Conservation (phyloP, 352 stramenopile genomes). For the Phytopythium litorale region DNA sequence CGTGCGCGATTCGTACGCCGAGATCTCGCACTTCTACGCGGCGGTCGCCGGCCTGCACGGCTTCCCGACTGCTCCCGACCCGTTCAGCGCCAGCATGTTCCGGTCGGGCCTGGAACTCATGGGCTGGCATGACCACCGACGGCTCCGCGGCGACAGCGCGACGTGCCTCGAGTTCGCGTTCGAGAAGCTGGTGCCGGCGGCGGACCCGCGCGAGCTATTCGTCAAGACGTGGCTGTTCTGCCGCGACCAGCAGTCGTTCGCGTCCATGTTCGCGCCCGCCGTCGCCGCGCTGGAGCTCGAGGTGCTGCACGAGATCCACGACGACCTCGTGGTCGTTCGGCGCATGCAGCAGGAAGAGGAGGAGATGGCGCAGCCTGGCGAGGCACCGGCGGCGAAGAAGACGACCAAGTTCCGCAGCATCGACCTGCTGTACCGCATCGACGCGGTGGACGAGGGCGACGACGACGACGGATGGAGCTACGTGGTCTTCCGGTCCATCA, state of each 20-base stretch:
- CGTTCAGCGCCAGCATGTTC: not conserved
- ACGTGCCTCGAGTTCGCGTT: conserved; percentile 28
- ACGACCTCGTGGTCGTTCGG: conserved; percentile 31
- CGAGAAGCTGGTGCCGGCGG: conserved; percentile 17
- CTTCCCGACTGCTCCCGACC: too few species aligned
- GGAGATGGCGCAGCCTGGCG: conserved; percentile 1
- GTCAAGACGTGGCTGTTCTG: conserved; percentile 27
- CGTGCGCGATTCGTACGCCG: conserved; percentile 16
- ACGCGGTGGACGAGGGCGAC: conserved; percentile 17
- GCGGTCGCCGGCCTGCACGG: not conserved
- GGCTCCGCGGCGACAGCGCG: conserved; percentile 9
- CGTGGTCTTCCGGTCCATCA: conserved; percentile 28
- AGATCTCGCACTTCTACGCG: conserved; percentile 23
- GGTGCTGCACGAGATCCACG: conserved; percentile 29
- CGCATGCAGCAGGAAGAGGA: conserved; percentile 27
- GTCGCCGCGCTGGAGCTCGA: conserved; percentile 20
- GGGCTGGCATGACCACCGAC: conserved; percentile 20
- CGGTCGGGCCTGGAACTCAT: conserved; percentile 17
- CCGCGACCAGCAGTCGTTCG: conserved; percentile 23
- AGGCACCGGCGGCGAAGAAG: not conserved
- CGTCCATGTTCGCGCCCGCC: conserved; percentile 18
- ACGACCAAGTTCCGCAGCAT: conserved; percentile 30
- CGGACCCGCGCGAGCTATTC: conserved; percentile 18
- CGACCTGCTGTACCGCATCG: conserved; percentile 29
- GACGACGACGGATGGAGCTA: conserved; percentile 10